phyloP scores from a whole-genome alignment of 805 yeast species.

The Peterozyma toletana region DNA sequence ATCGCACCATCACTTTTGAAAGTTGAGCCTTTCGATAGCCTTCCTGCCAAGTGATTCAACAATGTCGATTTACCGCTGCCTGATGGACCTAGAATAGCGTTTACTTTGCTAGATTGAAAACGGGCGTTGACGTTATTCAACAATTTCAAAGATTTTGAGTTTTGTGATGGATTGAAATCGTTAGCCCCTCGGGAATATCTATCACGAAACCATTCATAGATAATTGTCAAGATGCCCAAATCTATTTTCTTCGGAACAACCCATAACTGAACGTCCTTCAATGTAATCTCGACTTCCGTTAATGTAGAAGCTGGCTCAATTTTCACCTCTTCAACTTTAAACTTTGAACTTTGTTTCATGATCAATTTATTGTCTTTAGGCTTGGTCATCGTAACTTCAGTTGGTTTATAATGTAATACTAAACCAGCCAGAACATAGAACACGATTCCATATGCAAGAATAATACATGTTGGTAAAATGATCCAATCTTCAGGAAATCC shows the following conservation, averaged over 20 bases:
- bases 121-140: slow-evolving; percentile 40
- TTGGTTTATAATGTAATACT: slow-evolving; percentile 38
- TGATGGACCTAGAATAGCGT: slow-evolving; percentile 77
- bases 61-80: slow-evolving; percentile 75
- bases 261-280: slow-evolving; percentile 15
- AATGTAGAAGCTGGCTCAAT: not conserved
- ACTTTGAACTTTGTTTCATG: slow-evolving; percentile 1
- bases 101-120: slow-evolving; percentile 49
- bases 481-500: slow-evolving; percentile 54
- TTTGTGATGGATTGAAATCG: slow-evolving; percentile 8
- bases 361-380: slow-evolving; percentile 12
- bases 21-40: slow-evolving; percentile 31
- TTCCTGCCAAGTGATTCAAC: slow-evolving; percentile 54
- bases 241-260: slow-evolving; percentile 10
- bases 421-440: slow-evolving; percentile 42
- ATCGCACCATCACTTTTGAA: slow-evolving; percentile 29
- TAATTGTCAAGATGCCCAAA: slow-evolving; percentile 2
- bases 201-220: slow-evolving; percentile 2
- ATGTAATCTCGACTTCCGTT: slow-evolving; percentile 10
- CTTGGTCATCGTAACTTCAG: slow-evolving; percentile 44
- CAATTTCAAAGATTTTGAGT: slow-evolving; percentile 23
- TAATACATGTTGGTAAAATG: slow-evolving; percentile 53
- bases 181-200: slow-evolving; percentile 1
- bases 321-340: slow-evolving; percentile 8
- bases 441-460: slow-evolving; percentile 52